Conservation (phyloP, 2,329 filamentous ascomycete species). For the Blumeria graminis region DNA sequence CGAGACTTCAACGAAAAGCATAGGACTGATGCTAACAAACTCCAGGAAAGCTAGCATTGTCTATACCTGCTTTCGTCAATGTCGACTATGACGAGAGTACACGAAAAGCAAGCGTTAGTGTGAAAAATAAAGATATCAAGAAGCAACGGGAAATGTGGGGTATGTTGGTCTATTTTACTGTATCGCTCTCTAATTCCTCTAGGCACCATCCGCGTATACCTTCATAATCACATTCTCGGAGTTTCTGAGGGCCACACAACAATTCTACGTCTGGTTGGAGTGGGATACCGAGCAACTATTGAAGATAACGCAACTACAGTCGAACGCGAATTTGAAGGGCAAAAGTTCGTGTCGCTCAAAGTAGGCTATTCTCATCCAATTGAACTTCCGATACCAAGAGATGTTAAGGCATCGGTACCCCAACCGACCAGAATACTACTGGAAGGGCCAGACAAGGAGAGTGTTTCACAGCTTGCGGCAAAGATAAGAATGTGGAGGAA, state of each 20-base stretch:
- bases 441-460: conserved; percentile 67
- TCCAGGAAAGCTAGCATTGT: conserved; percentile 47
- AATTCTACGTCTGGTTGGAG: conserved; percentile 76
- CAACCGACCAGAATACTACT: conserved; percentile 79
- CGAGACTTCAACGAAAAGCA: conserved; percentile 7
- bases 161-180: conserved; percentile 16
- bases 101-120: conserved; percentile 40
- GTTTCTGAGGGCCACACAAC: conserved; percentile 93
- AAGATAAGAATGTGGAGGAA: conserved; percentile 68
- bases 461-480: conserved; percentile 78
- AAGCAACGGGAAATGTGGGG: conserved; percentile 93
- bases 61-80: conserved; percentile 55
- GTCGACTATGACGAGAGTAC: conserved; percentile 41
- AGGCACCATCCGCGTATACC: conserved; percentile 78
- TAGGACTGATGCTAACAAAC: conserved; percentile 4
- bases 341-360: conserved; percentile 80
- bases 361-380: conserved; percentile 93
- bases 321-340: conserved; percentile 44
- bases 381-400: conserved; percentile 60
- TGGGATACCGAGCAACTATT: conserved; percentile 79
- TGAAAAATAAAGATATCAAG: conserved; percentile 37
- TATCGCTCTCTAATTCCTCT: conserved; percentile 3
- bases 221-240: conserved; percentile 76
- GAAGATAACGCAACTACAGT: conserved; percentile 51
- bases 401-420: conserved; percentile 67